Evolutionary conservation across 208 protist species (phyloP), one percentile per base, ranked within the genome.

Genomic region (Acanthamoeba sp.): DNA sequence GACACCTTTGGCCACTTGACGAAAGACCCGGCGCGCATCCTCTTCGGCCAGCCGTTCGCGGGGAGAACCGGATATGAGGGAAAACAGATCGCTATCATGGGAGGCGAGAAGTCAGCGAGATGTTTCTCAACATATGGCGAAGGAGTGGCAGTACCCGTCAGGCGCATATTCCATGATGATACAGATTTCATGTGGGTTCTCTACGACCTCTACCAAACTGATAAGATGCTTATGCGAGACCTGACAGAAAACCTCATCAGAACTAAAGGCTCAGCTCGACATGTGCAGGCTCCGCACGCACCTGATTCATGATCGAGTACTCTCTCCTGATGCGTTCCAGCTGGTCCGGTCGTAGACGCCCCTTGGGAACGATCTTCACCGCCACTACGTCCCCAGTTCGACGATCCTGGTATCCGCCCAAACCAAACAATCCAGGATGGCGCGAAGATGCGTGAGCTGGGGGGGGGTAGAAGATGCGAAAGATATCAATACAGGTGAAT

Each of bases 291-390:
- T n/a, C n/a, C n/a, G n/a, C n/a, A 24, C 64, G 69, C 27, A 66
- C 82, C 45, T 90, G 82, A 32, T 90, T 90, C 82, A 90, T 90
- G 45, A 90, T 90, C n/a, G 82, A 90, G 57, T 90, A 90, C 50
- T 90, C 82, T 38, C 52, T 18, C 27, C 73, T 9, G 6, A 84
- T 84, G 14, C 73, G 73, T 18, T 45, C 73, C 20, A 84, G 38
- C 38, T 84, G 73, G n/a, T 84, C 73, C 10, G 73, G 38, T 27
- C 73, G 73, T 18, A 84, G 73, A 9, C 73, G 73, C 12, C 73
- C 73, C 40, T 84, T 84, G 22, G 73, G 73, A 0, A 84, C 42
- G 1, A 84, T 22, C 36, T 84, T 84, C n/a, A 84, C 29, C 22
- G 73, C 73, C 20, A 84, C 73, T 4, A 84, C 73, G 16, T 50